Evolutionary conservation across 176 grass and related monocot genomes (phyloP), one percentile per base, ranked within the genome.

Genomic region (Thalia dealbata): DNA sequence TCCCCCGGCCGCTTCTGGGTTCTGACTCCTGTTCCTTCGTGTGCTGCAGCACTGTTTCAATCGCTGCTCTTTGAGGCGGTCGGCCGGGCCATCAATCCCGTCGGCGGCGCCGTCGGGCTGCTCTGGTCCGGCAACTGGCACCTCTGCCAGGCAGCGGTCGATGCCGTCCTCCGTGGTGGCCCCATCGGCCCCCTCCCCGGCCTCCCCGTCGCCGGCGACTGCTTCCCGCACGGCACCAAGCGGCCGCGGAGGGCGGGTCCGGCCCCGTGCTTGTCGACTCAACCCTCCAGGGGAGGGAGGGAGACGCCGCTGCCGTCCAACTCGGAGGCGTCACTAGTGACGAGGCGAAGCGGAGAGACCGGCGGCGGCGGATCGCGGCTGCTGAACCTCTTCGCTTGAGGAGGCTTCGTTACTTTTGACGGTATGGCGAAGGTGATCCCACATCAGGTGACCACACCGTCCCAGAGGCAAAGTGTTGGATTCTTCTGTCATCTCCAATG

Each of bases 81-180:
- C 69, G 69, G 69, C 3, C 69, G 69, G 23, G 28, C 69, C 69
- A 71, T 71, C 69, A 71, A 50, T 11, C 69, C 69, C 22, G 69
- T 71, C 1, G 22, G 18, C 69, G 69, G 42, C 21, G 69, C 69
- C 23, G 69, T 71, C 16, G 69, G 69, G 18, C 69, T 71, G 22
- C 69, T 71, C n/a, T 71, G 69, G 69, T 27, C 69, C 23, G 69
- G 69, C 44, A 71, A 50, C 45, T 71, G 69, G 69, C 69, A 71
- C 43, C 69, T 71, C 69, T 71, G 69, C 44, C 44, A 51, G 46
- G 24, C 10, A 7, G 69, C 23, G 16, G 69, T 71, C 44, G 44
- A 71, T 7, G 28, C 44, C 44, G 42, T 71, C 44, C 69, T 71
- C 43, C 44, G 45, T 23, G 45, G 69, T 7, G 69, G 69, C 3